Percentiles rank a stretch among this genome's conserved stretches.
Conservation (phyloP, 768 basidiomycete genomes). For the Asterophora parasitica region DNA sequence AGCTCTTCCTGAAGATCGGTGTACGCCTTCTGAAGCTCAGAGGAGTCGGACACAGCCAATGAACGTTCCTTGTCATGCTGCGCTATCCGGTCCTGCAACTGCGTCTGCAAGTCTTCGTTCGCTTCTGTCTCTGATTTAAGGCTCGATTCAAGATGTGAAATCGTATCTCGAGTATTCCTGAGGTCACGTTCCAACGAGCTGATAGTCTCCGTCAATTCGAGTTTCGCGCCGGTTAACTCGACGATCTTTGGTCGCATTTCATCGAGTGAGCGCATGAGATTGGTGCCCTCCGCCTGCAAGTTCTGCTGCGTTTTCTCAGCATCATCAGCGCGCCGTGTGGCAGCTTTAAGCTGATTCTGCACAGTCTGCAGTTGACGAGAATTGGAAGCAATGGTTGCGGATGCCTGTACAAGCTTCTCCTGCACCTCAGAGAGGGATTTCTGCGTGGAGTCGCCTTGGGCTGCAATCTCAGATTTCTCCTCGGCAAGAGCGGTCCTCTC, state of each 20-base stretch:
- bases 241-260: conserved; percentile 86
- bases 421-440: conserved; percentile 48
- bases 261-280: conserved; percentile 73
- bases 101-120: conserved; percentile 40
- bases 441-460: conserved; percentile 41
- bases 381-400: conserved; percentile 47
- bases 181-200: conserved; percentile 51
- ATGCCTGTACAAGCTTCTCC: conserved; percentile 52
- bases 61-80: conserved; percentile 50
- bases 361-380: conserved; percentile 53
- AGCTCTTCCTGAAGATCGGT: conserved; percentile 59
- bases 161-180: conserved; percentile 50
- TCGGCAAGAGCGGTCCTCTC: conserved; percentile 45
- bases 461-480: conserved; percentile 47
- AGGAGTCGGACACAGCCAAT: conserved; percentile 42
- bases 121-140: conserved; percentile 52
- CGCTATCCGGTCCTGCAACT: conserved; percentile 39
- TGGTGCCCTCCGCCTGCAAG: conserved; percentile 74
- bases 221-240: conserved; percentile 67
- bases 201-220: conserved; percentile 63
- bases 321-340: conserved; percentile 66
- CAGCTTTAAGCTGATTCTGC: conserved; percentile 62
- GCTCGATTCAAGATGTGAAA: conserved; percentile 56
- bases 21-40: conserved; percentile 61
- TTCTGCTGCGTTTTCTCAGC: conserved; percentile 68